Percentiles rank a stretch among this genome's conserved stretches.
Conservation (phyloP, 2,329 filamentous ascomycete genomes). For the Aspergillus luchuensis region DNA sequence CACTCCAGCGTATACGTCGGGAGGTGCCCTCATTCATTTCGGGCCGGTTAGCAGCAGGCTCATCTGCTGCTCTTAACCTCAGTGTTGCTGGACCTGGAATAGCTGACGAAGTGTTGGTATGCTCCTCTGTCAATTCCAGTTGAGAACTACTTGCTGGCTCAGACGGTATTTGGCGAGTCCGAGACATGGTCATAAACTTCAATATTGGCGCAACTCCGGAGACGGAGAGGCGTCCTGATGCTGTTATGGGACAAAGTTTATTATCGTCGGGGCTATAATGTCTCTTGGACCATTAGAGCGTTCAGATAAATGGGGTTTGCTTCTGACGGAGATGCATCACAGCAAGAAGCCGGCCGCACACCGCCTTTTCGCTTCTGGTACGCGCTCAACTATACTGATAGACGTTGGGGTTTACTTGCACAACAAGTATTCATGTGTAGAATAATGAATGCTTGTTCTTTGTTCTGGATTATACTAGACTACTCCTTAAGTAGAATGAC, state of each 20-base stretch:
- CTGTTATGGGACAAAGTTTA: not conserved
- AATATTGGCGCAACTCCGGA: not conserved
- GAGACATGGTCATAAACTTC: constrained; percentile 33
- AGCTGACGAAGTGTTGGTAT: constrained; percentile 21
- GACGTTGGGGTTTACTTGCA: too few species aligned
- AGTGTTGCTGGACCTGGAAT: constrained; percentile 33
- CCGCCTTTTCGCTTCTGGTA: too few species aligned
- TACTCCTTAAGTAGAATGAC: too few species aligned
- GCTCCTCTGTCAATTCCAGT: constrained; percentile 30
- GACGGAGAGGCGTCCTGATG: not conserved
- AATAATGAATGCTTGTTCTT: too few species aligned
- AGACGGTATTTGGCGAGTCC: constrained; percentile 33
- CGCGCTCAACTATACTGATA: too few species aligned
- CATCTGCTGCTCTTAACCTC: constrained; percentile 33
- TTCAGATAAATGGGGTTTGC: too few species aligned
- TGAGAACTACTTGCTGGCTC: constrained; percentile 28
- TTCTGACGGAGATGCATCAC: too few species aligned
- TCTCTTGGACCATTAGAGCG: too few species aligned
- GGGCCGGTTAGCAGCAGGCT: constrained; percentile 4
- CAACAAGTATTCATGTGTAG: too few species aligned
- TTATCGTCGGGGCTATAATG: too few species aligned
- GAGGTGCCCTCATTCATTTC: constrained; percentile 36
- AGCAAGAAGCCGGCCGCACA: too few species aligned
- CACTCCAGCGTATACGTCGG: constrained; percentile 84
- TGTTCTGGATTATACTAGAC: too few species aligned